phyloP scores from a whole-genome alignment of 129 eudicot species.

The Arctium minus region DNA sequence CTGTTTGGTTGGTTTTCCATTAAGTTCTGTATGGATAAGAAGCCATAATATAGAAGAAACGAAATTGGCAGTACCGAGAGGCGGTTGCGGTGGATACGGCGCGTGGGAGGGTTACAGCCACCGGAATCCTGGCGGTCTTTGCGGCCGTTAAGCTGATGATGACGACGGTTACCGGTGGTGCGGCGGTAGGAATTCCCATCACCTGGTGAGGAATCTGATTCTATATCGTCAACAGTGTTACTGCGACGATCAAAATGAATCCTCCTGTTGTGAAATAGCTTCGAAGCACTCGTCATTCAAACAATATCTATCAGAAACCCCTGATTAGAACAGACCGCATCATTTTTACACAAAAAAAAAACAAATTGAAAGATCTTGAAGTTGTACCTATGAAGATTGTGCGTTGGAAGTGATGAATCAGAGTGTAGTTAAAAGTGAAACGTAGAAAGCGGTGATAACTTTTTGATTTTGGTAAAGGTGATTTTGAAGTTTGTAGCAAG shows the following conservation, averaged over 20 bases:
- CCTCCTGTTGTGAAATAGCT: conserved; percentile 66
- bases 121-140: conserved; percentile 33
- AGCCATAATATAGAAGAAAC: background rate
- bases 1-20: no score
- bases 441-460: background rate
- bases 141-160: conserved; percentile 7
- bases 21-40: no score
- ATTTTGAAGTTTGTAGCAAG: background rate
- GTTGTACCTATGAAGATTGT: background rate
- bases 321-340: background rate
- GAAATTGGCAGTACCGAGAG: conserved; percentile 4
- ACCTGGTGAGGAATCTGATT: conserved; percentile 16
- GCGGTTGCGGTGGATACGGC: conserved; percentile 26
- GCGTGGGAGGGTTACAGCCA: conserved; percentile 37
- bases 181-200: conserved; percentile 19
- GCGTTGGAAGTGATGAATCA: background rate
- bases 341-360: background rate
- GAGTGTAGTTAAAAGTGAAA: background rate
- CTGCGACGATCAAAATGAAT: conserved; percentile 46
- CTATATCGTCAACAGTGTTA: conserved; percentile 23
- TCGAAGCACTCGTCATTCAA: conserved; percentile 85
- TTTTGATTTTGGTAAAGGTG: conserved; percentile 14
- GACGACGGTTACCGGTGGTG: conserved; percentile 27
- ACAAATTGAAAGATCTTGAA: background rate
- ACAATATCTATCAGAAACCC: background rate